phyloP scores from a whole-genome alignment of 73 alveolate species.

The Uronychia binucleata region DNA sequence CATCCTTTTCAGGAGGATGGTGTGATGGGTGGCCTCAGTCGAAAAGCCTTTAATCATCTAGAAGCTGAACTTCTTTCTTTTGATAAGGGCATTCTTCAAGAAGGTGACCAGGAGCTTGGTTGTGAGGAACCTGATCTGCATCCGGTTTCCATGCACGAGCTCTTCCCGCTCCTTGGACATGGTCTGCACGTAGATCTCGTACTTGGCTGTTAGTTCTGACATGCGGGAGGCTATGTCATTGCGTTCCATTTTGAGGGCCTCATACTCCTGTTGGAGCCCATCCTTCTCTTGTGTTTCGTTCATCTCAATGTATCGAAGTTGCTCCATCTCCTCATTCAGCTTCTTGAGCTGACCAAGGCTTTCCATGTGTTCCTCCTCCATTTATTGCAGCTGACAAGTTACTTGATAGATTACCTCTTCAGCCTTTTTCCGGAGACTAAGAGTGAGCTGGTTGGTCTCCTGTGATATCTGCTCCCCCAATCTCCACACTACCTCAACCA shows the following conservation, averaged over 20 bases:
- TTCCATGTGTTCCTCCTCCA: conserved; percentile 68
- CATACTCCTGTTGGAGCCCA: conserved; percentile 53
- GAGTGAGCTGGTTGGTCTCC: conserved; percentile 45
- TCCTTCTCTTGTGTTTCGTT: conserved; percentile 34
- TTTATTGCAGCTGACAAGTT: conserved; percentile 6
- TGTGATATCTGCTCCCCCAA: conserved; percentile 14
- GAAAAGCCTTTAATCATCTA: not conserved
- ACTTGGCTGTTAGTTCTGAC: conserved; percentile 43
- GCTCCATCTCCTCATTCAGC: conserved; percentile 42
- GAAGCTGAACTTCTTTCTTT: not conserved
- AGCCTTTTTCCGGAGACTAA: conserved; percentile 37
- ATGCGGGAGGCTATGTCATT: conserved; percentile 34
- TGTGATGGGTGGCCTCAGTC: not conserved
- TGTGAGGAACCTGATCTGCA: conserved; percentile 43
- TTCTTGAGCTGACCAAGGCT: conserved; percentile 26
- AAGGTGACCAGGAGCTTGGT: conserved; percentile 28
- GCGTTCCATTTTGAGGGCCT: conserved; percentile 43
- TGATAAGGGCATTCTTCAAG: not conserved
- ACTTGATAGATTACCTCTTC: conserved; percentile 13
- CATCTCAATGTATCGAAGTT: conserved; percentile 18
- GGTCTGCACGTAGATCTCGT: conserved; percentile 34
- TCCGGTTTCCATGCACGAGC: conserved; percentile 19
- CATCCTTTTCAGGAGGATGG: not conserved
- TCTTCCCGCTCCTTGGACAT: conserved; percentile 40
- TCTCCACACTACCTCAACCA: too few species aligned